phyloP scores from a whole-genome alignment of 768 basidiomycete species.

The Dendrothele bispora region DNA sequence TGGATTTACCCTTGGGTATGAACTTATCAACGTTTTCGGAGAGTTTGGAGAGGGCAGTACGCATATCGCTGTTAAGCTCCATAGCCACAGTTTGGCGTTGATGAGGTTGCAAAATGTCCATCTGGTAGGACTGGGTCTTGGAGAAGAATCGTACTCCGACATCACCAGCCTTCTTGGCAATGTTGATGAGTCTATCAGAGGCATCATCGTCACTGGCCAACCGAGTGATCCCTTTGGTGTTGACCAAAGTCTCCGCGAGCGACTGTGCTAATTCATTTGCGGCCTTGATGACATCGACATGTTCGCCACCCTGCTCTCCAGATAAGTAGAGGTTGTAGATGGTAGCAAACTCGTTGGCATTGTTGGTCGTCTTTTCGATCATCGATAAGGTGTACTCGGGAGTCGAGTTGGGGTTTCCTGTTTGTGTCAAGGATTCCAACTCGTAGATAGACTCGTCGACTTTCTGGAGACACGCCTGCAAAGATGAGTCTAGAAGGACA shows the following conservation, averaged over 20 bases:
- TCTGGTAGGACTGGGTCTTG: conserved; percentile 93
- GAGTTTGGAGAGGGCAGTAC: conserved; percentile 78
- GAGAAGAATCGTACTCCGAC: conserved; percentile 90
- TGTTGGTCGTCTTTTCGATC: conserved; percentile 95
- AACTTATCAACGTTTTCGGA: conserved; percentile 86
- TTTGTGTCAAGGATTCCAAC: conserved; percentile 92
- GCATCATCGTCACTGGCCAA: conserved; percentile 89
- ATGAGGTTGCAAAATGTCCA: conserved; percentile 72
- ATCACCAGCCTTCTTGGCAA: conserved; percentile 87
- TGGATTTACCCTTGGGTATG: conserved; percentile 80
- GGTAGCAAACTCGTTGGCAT: conserved; percentile 94
- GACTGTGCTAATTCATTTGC: conserved; percentile 97
- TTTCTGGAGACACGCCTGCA: conserved; percentile 95
- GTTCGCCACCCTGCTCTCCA: conserved; percentile 86
- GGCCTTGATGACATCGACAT: conserved; percentile 97
- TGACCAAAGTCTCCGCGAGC: conserved; percentile 87
- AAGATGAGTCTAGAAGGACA: conserved; percentile 77
- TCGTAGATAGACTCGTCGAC: conserved; percentile 98
- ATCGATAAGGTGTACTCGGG: conserved; percentile 98
- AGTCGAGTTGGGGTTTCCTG: conserved; percentile 95
- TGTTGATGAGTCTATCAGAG: conserved; percentile 82
- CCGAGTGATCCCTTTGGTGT: conserved; percentile 94
- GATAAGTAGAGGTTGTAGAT: conserved; percentile 89
- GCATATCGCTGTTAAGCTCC: conserved; percentile 85
- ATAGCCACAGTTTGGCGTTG: conserved; percentile 86